Base-by-base conservation (phyloP, 2,329 filamentous ascomycete genomes). In the Monosporascus sp. region DNA sequence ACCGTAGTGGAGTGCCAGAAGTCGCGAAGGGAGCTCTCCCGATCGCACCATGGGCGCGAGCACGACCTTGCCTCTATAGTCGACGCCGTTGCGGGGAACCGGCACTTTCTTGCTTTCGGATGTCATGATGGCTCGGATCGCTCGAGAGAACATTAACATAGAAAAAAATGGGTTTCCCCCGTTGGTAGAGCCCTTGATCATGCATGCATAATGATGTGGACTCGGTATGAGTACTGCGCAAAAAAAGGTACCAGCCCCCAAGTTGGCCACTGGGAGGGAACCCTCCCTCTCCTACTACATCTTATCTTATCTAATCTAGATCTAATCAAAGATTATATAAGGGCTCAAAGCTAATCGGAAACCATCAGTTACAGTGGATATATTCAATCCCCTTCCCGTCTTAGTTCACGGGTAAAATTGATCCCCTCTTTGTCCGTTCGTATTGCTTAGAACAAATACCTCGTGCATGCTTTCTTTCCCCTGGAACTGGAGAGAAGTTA, bases 21-120 rank as follows among this genome's bases (percentile, higher is more conserved):
- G 80, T 54, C 94, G 86, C 39, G 90, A 94, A 3, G 94, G 93
- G 55, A 97, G 77, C 76, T 99, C 94, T 67, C 94, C 94, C n/a
- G 90, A 96, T 61, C 94, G 88, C 53, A 97, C 93, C 94, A 99
- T 99, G 41, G 94, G 94, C 56, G 94, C 94, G 58, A 99, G 87
- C 45, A 97, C 94, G 59, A 97, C 75, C 72, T 95, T 97, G 72
- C 89, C 88, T 62, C 93, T 84, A 73, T 97, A 97, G 75, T 97
- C 91, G 65, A 96, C 91, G 49, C 93, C 93, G 70, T 88, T 88
- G 56, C 79, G 81, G 59, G 93, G 93, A 60, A 97, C 96, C 49
- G 90, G 87, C 38, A 96, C 89, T 67, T 78, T 84, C 67, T 87
- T 85, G 55, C 76, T 63, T 62, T 75, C 72, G 52, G 78, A 70